These are phyloP conservation scores for Lachancea fermentati DNA, from an alignment of 805 yeast genomes.

Conservation along the genomic window DNA sequence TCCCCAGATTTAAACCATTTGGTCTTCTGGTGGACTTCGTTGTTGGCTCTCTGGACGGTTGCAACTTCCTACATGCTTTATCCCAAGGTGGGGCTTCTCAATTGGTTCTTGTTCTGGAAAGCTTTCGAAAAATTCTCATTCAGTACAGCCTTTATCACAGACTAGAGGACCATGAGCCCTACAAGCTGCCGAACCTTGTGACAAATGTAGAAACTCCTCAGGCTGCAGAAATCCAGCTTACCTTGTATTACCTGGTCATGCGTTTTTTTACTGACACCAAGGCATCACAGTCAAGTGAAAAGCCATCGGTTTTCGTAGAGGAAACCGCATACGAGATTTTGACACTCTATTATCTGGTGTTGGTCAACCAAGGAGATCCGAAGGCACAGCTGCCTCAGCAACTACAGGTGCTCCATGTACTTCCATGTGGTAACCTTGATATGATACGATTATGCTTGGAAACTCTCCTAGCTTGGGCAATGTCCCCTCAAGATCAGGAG, in stretches of 20 bases:
- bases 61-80: conserved; percentile 18
- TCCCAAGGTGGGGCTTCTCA: conserved; percentile 12
- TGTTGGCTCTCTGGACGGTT: conserved; percentile 20
- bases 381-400: conserved; percentile 20
- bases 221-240: conserved; percentile 25
- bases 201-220: conserved; percentile 20
- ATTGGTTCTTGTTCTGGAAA: conserved; percentile 17
- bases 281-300: not conserved
- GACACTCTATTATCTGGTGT: conserved; percentile 25
- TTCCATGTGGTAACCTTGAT: conserved; percentile 27
- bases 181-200: conserved; percentile 2
- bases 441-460: conserved; percentile 22
- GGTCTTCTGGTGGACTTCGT: conserved; percentile 17
- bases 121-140: conserved; percentile 19
- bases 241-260: conserved; percentile 23
- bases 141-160: conserved; percentile 25
- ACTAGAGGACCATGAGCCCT: conserved; percentile 20
- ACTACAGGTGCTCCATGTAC: conserved; percentile 20
- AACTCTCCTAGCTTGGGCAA: conserved; percentile 20
- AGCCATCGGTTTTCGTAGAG: conserved; percentile 8
- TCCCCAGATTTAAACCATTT: conserved; percentile 23
- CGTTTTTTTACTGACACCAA: conserved; percentile 12
- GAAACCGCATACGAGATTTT: conserved; percentile 27
- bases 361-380: conserved; percentile 15
- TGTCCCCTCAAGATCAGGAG: conserved; percentile 9